Percentiles rank a stretch among this genome's conserved stretches.
These are phyloP conservation scores for Astragalus membranaceus DNA, from an alignment of 306 rosid species.

Conservation along the genomic window DNA sequence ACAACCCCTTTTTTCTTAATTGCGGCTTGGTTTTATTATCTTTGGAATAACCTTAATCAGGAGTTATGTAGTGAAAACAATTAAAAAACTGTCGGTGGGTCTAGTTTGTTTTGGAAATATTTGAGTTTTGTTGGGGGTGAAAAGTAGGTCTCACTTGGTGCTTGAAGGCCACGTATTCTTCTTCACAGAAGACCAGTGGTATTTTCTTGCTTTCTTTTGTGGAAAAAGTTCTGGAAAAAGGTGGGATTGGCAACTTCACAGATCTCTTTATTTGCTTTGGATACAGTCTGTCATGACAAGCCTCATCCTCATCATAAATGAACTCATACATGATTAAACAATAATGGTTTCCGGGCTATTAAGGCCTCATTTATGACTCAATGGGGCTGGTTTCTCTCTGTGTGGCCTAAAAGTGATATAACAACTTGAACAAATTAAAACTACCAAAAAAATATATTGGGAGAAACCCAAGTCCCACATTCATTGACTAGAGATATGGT, in stretches of 20 bases:
- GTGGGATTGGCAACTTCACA: background rate
- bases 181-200: background rate
- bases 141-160: slow-evolving; percentile 5
- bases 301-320: slow-evolving; percentile 17
- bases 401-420: slow-evolving; percentile 14
- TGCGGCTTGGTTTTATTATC: background rate
- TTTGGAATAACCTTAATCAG: background rate
- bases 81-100: slow-evolving; percentile 36
- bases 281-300: slow-evolving; percentile 7
- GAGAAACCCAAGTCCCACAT: too few species aligned
- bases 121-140: background rate
- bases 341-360: background rate
- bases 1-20: too few species aligned
- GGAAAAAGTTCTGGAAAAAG: too few species aligned
- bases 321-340: background rate
- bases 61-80: background rate
- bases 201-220: background rate
- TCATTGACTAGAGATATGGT: too few species aligned
- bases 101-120: slow-evolving; percentile 11
- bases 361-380: slow-evolving; percentile 15
- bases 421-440: background rate
- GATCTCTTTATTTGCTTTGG: background rate
- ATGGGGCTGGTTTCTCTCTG: background rate
- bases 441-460: too few species aligned
- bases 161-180: background rate